Percentiles rank a stretch among this genome's conserved stretches.
Conservation (phyloP, 2,329 filamentous ascomycete species). For the Pseudogymnoascus destructans region DNA sequence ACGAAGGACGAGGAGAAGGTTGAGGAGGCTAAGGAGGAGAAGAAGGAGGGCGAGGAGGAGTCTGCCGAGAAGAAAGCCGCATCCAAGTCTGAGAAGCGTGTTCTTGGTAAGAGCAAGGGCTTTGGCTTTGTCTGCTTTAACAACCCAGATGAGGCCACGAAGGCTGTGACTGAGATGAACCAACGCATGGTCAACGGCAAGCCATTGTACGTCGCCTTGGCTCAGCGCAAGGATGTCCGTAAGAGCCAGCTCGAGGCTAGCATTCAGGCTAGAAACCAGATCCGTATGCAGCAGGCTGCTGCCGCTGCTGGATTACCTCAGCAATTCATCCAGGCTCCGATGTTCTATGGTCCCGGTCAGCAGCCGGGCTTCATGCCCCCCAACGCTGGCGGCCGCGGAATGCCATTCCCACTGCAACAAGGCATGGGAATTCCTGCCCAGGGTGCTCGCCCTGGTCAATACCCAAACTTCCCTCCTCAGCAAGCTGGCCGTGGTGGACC, state of each 20-base stretch:
- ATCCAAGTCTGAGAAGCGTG: constrained; percentile 41
- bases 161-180: constrained; percentile 99
- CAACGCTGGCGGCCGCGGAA: constrained; percentile 46
- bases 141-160: constrained; percentile 97
- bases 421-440: constrained; percentile 59
- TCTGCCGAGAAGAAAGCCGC: constrained; percentile 38
- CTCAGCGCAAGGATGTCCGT: constrained; percentile 98
- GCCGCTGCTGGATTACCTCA: constrained; percentile 80
- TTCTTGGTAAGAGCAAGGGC: constrained; percentile 95
- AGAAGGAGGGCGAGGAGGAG: constrained; percentile 38
- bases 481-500: constrained; percentile 79
- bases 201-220: constrained; percentile 93
- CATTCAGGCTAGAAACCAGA: constrained; percentile 97
- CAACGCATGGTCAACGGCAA: constrained; percentile 97
- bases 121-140: constrained; percentile 99
- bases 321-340: constrained; percentile 75
- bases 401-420: constrained; percentile 49
- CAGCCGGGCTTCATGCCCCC: constrained; percentile 54
- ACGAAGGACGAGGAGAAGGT: constrained; percentile 32
- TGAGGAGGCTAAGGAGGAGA: constrained; percentile 32
- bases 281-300: constrained; percentile 94
- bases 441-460: constrained; percentile 73
- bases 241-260: constrained; percentile 98
- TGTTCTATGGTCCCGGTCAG: constrained; percentile 83
- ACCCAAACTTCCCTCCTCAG: constrained; percentile 70